These are phyloP conservation scores for Colletotrichum sp. DNA, from an alignment of 2,329 filamentous ascomycete species.

Conservation along the genomic window DNA sequence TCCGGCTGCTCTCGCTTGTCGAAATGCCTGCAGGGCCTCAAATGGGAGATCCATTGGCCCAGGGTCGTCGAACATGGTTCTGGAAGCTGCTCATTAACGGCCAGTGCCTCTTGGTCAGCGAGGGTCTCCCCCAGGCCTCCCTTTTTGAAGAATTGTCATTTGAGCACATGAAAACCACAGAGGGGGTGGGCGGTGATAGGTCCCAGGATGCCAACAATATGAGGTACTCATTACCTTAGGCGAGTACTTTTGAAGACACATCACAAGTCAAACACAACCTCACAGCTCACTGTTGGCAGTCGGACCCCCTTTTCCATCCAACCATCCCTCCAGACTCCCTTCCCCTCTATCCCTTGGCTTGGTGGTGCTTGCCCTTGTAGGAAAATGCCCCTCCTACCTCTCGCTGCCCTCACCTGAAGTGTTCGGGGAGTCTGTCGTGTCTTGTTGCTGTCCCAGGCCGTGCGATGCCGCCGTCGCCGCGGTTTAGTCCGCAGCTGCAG, in stretches of 20 bases:
- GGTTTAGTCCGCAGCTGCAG: not conserved
- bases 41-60: slow-evolving; percentile 10
- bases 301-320: not conserved
- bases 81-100: slow-evolving; percentile 11
- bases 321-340: not conserved
- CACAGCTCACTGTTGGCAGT: not conserved
- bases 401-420: not conserved
- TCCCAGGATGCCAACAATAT: not conserved
- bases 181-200: not conserved
- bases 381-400: not conserved
- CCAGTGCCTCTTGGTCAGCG: not conserved
- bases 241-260: not conserved
- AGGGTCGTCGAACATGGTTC: slow-evolving; percentile 1
- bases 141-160: not conserved
- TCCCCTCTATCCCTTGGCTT: not conserved
- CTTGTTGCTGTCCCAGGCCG: not conserved
- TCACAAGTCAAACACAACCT: not conserved
- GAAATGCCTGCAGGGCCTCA: slow-evolving; percentile 1
- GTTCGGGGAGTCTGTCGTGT: not conserved
- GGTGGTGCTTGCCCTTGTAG: not conserved
- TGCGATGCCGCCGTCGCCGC: not conserved
- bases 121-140: not conserved
- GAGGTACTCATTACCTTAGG: not conserved
- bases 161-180: not conserved
- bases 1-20: slow-evolving; percentile 8